Base-by-base conservation (phyloP, 768 basidiomycete species). In the Brasilioporus rufonigricans region DNA sequence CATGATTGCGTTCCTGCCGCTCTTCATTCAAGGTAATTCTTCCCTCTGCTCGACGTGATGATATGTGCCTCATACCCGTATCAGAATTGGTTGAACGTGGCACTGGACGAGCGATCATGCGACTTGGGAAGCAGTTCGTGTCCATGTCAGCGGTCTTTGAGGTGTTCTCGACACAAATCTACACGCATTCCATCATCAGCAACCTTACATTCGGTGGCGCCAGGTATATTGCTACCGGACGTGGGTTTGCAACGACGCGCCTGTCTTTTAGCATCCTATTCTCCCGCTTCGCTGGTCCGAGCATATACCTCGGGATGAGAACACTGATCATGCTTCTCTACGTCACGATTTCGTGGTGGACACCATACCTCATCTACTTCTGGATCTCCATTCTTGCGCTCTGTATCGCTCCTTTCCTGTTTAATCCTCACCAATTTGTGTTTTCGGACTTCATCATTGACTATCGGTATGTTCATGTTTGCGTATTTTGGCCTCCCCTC, bases 351-450 rank as follows among this genome's bases (percentile, higher is more conserved):
- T 79, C 93, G 26, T 74, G 98, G 49, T 98, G 92, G 91, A 91
- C 91, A 29, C 86, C 89, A 3, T 96, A 89, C 71, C 72, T 98
- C 64, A 87, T 94, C 70, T 99, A 98, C 78, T 99, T 99, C 81
- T 98, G 96, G 96, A 71, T 98, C 51, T 94, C 96, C 40, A 92
- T 95, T 58, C 77, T 94, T 31, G 84, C 94, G 16, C 81, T 99
- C 10, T 98, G 94, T 65, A 74, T 98, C 60, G 88, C 96, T 29
- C 97, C 97, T 9, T 99, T 99, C 88, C 71, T 98, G 65, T 99
- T 98, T 83, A 99, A 98, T 70, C 97, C 97, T n/a, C 97, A 99
- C 72, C 97, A 98, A 73, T 99, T 99, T 76, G 91, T 91, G 19
- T 89, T 94, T 72, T 84, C 93, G 36, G 97, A 99, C 72, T 99